These are phyloP conservation scores for Globisporangium yorkense DNA, from an alignment of 352 stramenopile species.

Conservation along the genomic window DNA sequence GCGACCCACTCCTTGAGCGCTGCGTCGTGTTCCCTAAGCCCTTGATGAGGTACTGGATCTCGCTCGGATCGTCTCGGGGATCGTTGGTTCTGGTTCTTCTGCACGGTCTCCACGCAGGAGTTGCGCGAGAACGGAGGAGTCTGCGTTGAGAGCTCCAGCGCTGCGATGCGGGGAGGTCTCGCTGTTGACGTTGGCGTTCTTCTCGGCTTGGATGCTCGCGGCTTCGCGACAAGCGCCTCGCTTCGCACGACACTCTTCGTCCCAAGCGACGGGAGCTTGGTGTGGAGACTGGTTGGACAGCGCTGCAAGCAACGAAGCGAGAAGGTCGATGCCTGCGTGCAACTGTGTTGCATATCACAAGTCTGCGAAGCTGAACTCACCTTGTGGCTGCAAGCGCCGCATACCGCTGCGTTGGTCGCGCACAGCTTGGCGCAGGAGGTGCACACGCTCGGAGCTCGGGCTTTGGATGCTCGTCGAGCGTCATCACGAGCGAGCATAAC, in stretches of 20 bases:
- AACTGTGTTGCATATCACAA: too few species aligned
- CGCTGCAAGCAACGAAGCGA: too few species aligned
- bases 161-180: not conserved
- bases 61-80: not conserved
- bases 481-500: too few species aligned
- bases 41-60: not conserved
- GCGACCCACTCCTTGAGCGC: slow-evolving; percentile 2
- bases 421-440: too few species aligned
- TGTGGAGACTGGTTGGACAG: not conserved
- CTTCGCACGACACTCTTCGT: not conserved
- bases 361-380: too few species aligned
- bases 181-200: not conserved
- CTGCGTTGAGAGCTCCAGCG: not conserved
- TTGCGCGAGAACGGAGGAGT: not conserved
- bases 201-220: not conserved
- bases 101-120: not conserved
- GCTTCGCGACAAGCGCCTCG: not conserved
- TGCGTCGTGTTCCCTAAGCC: not conserved
- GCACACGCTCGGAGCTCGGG: too few species aligned
- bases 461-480: too few species aligned
- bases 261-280: not conserved
- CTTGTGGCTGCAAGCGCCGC: too few species aligned
- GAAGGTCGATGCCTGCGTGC: too few species aligned
- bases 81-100: not conserved
- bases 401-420: too few species aligned